phyloP scores from a whole-genome alignment of 768 basidiomycete genomes.

The Rhodotorula graminis region DNA sequence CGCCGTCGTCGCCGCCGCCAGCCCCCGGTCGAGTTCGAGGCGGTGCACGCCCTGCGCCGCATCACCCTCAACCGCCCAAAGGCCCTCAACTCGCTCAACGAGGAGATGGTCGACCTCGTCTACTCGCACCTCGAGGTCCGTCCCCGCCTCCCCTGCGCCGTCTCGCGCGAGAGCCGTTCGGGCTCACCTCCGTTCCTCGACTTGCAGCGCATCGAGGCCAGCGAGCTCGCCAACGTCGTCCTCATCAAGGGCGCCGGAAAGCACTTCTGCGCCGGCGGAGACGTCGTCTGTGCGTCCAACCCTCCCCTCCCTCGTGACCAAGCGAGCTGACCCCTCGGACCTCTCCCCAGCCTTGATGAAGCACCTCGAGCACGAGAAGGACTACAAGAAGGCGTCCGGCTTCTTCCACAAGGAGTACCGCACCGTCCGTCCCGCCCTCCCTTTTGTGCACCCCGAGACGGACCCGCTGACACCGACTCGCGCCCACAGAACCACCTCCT shows the following conservation, averaged over 20 bases:
- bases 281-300: constrained; percentile 69
- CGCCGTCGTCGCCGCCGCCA: neutral
- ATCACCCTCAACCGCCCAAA: constrained; percentile 73
- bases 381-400: constrained; percentile 62
- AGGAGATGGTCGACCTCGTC: constrained; percentile 68
- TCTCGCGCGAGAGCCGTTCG: neutral
- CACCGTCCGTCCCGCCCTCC: constrained; percentile 29
- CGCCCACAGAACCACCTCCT: constrained; percentile 29
- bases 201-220: constrained; percentile 62
- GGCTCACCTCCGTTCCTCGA: neutral
- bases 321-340: neutral
- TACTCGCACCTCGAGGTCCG: constrained; percentile 68
- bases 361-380: constrained; percentile 49
- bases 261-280: constrained; percentile 92
- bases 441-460: constrained; percentile 1
- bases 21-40: constrained; percentile 41
- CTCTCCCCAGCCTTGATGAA: constrained; percentile 25
- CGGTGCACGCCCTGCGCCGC: constrained; percentile 50
- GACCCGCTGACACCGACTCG: neutral
- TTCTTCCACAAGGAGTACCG: constrained; percentile 81
- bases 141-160: neutral
- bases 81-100: constrained; percentile 77
- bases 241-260: constrained; percentile 63
- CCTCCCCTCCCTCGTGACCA: neutral
- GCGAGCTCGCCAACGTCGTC: constrained; percentile 66